phyloP scores from a whole-genome alignment of 2,329 filamentous ascomycete species.

The Talaromyces sp. region DNA sequence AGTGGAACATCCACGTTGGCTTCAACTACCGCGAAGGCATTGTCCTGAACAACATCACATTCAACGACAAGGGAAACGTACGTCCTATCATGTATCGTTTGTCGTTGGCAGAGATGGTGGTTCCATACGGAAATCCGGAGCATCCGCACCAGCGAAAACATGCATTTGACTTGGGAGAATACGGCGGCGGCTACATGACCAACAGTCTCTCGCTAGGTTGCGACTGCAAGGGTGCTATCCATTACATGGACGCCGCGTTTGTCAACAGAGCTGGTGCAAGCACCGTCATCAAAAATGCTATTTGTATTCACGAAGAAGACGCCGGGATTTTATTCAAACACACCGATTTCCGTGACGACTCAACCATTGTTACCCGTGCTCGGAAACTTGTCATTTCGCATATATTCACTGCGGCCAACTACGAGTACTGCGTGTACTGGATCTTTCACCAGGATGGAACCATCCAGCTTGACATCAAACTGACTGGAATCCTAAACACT shows the following conservation, averaged over 20 bases:
- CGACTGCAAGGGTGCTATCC: constrained; percentile 78
- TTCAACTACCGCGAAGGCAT: constrained; percentile 95
- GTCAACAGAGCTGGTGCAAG: constrained; percentile 70
- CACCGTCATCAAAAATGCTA: constrained; percentile 82
- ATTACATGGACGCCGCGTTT: constrained; percentile 85
- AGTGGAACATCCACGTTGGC: constrained; percentile 86
- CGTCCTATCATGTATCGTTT: constrained; percentile 82
- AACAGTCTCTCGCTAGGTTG: constrained; percentile 42
- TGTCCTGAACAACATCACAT: constrained; percentile 83
- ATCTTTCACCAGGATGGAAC: constrained; percentile 90
- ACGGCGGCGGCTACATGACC: constrained; percentile 45
- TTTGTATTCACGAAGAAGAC: constrained; percentile 94
- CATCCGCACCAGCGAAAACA: constrained; percentile 46
- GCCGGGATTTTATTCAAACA: constrained; percentile 90
- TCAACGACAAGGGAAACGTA: constrained; percentile 72
- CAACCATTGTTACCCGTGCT: constrained; percentile 75
- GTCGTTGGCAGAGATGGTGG: constrained; percentile 89
- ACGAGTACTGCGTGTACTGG: constrained; percentile 87
- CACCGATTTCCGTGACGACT: constrained; percentile 87
- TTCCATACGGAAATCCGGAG: constrained; percentile 58
- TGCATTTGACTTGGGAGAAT: constrained; percentile 43
- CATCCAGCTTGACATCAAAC: constrained; percentile 83
- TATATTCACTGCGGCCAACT: constrained; percentile 92
- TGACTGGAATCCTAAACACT: constrained; percentile 90
- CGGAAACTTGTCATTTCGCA: constrained; percentile 84